Base-by-base conservation (phyloP, 768 basidiomycete genomes). In the Agaricus bisporus region DNA sequence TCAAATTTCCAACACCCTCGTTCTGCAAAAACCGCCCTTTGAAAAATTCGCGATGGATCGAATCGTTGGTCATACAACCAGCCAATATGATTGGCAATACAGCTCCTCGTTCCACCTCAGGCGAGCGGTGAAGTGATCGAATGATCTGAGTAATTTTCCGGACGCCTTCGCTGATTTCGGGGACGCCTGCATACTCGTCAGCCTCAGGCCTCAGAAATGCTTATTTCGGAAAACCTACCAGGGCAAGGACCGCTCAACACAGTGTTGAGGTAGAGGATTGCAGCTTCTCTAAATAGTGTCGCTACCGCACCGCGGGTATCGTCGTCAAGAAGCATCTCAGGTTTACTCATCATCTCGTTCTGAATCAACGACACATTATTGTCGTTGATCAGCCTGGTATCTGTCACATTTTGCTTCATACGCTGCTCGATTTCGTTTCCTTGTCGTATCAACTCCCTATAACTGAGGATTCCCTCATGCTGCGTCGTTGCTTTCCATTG, bases 41-140 rank as follows among this genome's bases (percentile, higher is more conserved):
- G 65, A 86, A 71, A 59, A 82, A 75, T 48, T 82, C 81, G 35
- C 83, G 75, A 46, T 73, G 73, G 38, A 66, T 69, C 15, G 74
- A 78, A 64, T 85, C 81, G 65, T 88, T 82, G 42, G 86, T 80
- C 77, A 91, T 76, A 65, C 82, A 82, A 5, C 85, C 89, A 28
- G 84, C 82, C 39, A 92, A 71, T 64, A 82, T 85, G 51, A 88
- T 76, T 26, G 89, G 88, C 67, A 90, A 85, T 18, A 88, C 72
- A 39, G 90, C 66, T 7, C 79, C 75, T 53, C 86, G 80, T 65
- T 92, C 89, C 41, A 80, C 66, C 54, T 79, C 73, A 14, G 79
- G 77, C 49, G 89, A 64, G 58, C 77, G 76, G 53, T 72, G 69
- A 51, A 89, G 63, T 18, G 76, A 68, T 42, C 77, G 77, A 48